These are phyloP conservation scores for Zygotorulaspora chibaensis DNA, from an alignment of 805 yeast genomes.

Conservation along the genomic window DNA sequence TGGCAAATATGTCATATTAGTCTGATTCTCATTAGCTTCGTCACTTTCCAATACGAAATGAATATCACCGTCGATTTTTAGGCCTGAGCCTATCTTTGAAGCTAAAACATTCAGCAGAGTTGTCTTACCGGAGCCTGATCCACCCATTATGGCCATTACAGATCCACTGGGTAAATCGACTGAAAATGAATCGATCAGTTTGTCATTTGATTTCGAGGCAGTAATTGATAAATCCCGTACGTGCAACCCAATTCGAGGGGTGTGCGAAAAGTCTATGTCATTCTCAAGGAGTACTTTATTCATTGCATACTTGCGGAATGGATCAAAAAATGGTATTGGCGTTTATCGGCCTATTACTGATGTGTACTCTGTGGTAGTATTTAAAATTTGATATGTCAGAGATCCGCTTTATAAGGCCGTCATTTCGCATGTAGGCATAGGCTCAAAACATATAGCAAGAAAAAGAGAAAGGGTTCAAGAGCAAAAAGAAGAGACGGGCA, in stretches of 20 bases:
- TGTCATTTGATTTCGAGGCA: conserved; percentile 31
- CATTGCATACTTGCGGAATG: conserved; percentile 1
- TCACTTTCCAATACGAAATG: conserved; percentile 25
- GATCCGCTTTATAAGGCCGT: too few relatives aligned
- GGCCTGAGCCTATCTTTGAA: conserved; percentile 41
- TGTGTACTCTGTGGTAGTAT: too few relatives aligned
- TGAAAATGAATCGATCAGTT: conserved; percentile 48
- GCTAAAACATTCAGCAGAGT: conserved; percentile 67
- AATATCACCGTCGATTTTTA: conserved; percentile 43
- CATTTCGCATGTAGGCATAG: too few relatives aligned
- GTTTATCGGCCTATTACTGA: too few relatives aligned
- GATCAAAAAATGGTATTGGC: too few relatives aligned
- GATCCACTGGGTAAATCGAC: conserved; percentile 58
- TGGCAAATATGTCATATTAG: conserved; percentile 53
- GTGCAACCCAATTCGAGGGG: conserved; percentile 23
- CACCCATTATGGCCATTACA: conserved; percentile 78
- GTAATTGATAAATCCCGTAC: conserved; percentile 27
- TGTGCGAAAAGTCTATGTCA: conserved; percentile 21
- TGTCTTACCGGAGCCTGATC: conserved; percentile 85
- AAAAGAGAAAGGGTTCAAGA: too few relatives aligned
- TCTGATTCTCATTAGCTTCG: conserved; percentile 6
- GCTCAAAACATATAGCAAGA: too few relatives aligned
- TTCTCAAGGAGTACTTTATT: conserved; percentile 19
- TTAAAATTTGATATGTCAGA: too few relatives aligned
- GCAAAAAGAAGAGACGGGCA: too few relatives aligned